phyloP scores from a whole-genome alignment of 768 basidiomycete species.

The Podaxis sp. region DNA sequence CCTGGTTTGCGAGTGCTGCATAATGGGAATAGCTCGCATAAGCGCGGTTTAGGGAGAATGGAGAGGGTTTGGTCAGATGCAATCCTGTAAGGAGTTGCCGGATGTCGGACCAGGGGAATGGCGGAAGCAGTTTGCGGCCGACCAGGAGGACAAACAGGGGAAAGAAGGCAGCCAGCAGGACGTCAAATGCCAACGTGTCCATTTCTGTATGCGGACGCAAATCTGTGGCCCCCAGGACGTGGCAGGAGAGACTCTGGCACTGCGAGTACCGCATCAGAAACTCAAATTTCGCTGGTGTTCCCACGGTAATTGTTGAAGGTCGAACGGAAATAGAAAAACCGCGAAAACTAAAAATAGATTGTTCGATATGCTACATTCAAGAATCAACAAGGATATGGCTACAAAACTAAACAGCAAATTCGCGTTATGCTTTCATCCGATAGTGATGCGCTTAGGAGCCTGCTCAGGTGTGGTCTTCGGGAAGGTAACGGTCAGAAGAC shows the following conservation, averaged over 20 bases:
- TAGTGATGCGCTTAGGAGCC: slow-evolving; percentile 32
- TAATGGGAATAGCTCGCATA: slow-evolving; percentile 46
- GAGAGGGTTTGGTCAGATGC: slow-evolving; percentile 21
- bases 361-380: background rate
- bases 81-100: slow-evolving; percentile 26
- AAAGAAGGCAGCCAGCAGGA: slow-evolving; percentile 37
- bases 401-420: background rate
- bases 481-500: slow-evolving; percentile 53
- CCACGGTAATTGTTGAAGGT: background rate
- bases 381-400: background rate
- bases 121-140: slow-evolving; percentile 25
- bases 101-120: slow-evolving; percentile 28
- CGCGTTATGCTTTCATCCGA: slow-evolving; percentile 24
- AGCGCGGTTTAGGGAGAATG: slow-evolving; percentile 47
- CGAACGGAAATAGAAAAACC: background rate
- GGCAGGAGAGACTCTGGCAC: too few species aligned
- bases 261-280: background rate
- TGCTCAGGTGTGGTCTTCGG: slow-evolving; percentile 43
- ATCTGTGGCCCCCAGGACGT: background rate
- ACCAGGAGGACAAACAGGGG: slow-evolving; percentile 36
- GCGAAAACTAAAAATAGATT: background rate
- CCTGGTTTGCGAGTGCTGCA: slow-evolving; percentile 36
- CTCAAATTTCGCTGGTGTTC: background rate
- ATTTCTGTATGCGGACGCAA: background rate
- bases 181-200: slow-evolving; percentile 29